A percentile compares a stretch with the other conserved stretches of the same genome.
phyloP scores from a whole-genome alignment of 2,329 filamentous ascomycete genomes.

The Fusarium pilosicola region DNA sequence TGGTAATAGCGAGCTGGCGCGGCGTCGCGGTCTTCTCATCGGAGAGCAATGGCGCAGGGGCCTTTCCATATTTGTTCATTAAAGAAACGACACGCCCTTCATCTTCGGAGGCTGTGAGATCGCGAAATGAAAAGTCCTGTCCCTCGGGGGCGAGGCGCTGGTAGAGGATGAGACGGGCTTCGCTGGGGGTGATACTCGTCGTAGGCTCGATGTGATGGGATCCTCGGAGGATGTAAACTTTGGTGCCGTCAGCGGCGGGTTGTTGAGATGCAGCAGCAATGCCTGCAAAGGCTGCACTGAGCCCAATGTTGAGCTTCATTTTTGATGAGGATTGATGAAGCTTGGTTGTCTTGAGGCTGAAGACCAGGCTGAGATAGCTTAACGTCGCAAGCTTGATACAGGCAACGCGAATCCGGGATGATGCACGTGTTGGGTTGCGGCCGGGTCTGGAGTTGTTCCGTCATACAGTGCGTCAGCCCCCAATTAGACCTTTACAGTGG shows the following conservation, averaged over 20 bases:
- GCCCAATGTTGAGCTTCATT: constrained; percentile 57
- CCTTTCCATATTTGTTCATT: constrained; percentile 69
- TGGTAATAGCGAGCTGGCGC: constrained; percentile 67
- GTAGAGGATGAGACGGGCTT: constrained; percentile 68
- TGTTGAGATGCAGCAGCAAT: constrained; percentile 53
- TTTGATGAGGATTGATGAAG: constrained; percentile 49
- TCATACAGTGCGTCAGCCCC: constrained; percentile 35
- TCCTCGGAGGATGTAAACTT: constrained; percentile 63
- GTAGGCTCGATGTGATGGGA: constrained; percentile 45
- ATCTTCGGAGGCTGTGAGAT: constrained; percentile 54
- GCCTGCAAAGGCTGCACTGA: constrained; percentile 52
- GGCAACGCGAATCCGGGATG: constrained; percentile 37
- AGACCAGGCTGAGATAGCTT: constrained; percentile 44
- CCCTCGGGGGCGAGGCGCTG: constrained; percentile 63
- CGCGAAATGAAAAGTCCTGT: constrained; percentile 60
- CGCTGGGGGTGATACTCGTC: constrained; percentile 60
- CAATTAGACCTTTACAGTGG: background rate
- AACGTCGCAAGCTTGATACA: constrained; percentile 47
- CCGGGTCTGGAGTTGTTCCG: constrained; percentile 43
- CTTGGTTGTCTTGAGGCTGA: constrained; percentile 37
- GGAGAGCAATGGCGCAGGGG: constrained; percentile 61
- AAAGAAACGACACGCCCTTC: constrained; percentile 62
- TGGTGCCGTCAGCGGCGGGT: constrained; percentile 59
- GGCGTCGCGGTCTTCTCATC: constrained; percentile 48
- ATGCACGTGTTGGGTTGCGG: constrained; percentile 45